Conservation (phyloP, 495 filamentous ascomycete genomes). For the Penicillium silybi region DNA sequence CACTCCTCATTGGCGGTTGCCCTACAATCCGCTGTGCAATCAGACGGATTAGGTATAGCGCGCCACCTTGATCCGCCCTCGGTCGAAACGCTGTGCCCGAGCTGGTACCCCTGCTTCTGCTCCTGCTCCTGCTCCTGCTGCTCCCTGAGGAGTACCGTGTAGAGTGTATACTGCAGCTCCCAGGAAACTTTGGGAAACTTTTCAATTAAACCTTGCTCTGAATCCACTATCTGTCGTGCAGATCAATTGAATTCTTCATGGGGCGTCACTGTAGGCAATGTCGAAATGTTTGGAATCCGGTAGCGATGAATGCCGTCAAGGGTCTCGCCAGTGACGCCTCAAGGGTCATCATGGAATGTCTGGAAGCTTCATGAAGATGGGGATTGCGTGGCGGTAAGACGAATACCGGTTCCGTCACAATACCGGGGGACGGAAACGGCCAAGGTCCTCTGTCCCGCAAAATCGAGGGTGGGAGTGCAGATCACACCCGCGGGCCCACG, state of each 20-base stretch:
- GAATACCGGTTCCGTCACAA: neutral
- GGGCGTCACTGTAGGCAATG: neutral
- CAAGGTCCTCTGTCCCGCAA: conserved; percentile 3
- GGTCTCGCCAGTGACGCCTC: neutral
- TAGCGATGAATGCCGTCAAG: neutral
- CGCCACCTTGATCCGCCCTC: conserved; percentile 36
- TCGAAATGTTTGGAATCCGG: neutral
- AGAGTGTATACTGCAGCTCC: neutral
- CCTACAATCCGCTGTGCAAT: conserved; percentile 29
- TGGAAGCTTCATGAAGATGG: conserved; percentile 30
- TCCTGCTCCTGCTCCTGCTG: neutral
- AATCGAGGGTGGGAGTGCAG: neutral
- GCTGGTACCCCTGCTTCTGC: neutral
- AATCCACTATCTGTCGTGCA: neutral
- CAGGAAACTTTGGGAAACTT: neutral
- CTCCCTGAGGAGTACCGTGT: too few relatives aligned
- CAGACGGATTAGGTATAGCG: conserved; percentile 26
- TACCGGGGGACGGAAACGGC: conserved; percentile 12
- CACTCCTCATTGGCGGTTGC: conserved; percentile 24
- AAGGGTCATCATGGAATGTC: conserved; percentile 19
- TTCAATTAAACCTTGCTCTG: neutral
- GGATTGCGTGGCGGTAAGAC: conserved; percentile 10
- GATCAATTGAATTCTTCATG: neutral
- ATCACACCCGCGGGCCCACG: conserved; percentile 11
- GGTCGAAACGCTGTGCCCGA: conserved; percentile 13